Evolutionary conservation across 768 basidiomycete genomes (phyloP), one percentile per base, ranked within the genome.

Genomic region (Lactarius psammicola): DNA sequence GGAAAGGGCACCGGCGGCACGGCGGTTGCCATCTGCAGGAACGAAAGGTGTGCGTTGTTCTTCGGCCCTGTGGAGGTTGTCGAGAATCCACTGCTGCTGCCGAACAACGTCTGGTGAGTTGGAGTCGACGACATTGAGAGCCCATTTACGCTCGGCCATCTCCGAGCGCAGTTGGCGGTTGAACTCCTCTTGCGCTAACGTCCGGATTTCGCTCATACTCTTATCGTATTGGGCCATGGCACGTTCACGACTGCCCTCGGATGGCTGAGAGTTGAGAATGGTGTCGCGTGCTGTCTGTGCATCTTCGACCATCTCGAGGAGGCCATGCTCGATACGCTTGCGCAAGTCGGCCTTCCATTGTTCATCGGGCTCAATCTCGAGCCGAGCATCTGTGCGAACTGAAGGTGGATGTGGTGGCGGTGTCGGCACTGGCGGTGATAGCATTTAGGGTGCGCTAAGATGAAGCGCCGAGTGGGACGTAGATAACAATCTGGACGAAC

Each of bases 11-110:
- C 38, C 56, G 2, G 51, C 40, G n/a, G 44, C 7, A 36, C 20
- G 53, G 15, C 44, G 68, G 17, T 49, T n/a, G 20, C 26, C 42
- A 58, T 56, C 56, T 54, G 18, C 9, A 31, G 56, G 3, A 26
- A 3, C 4, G 23, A 42, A 46, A 18, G 62, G 33, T 0, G 20
- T 5, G 10, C 15, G 38, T 30, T 63, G 34, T n/a, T 55, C 49
- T 0, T 68, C 64, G 26, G 28, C 15, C 64, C 65, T 70, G 38
- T 55, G 60, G 53, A 70, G 69, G 30, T 44, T 57, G 7, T 70
- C 69, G 30, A 70, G 59, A 53, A 69, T 70, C 63, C 40, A 59
- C 62, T 70, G 69, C 56, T 70, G 69, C 59, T 70, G 61, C 26
- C 65, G 51, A n/a, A 44, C 59, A 38, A 69, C 67, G 46, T 70